Evolutionary conservation across 2,329 filamentous ascomycete species (phyloP).

Genomic region (Ustilaginoidea virens): DNA sequence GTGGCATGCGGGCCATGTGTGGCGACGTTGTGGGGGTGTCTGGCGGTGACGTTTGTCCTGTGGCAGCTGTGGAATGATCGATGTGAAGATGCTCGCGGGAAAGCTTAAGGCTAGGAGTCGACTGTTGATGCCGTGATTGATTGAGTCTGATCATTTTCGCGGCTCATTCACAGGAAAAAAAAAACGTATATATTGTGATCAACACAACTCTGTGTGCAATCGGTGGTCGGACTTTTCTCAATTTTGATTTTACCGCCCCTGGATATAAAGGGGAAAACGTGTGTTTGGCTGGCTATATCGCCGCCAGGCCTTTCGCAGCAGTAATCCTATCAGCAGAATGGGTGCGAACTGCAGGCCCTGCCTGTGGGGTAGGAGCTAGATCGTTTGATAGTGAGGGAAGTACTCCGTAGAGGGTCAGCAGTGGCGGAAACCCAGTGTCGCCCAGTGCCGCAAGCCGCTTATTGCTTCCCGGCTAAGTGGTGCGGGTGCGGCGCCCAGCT

Average conservation of each 20-base stretch:
- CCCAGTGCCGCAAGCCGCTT: too few species aligned
- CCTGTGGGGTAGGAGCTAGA: too few species aligned
- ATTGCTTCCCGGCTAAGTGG: too few species aligned
- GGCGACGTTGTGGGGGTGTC: conserved; percentile 28
- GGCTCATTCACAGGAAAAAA: conserved; percentile 1
- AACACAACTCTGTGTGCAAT: conserved; percentile 4
- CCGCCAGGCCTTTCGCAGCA: too few species aligned
- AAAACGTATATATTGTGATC: conserved; percentile 4
- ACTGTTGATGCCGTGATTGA: conserved; percentile 18
- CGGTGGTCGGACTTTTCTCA: conserved; percentile 2
- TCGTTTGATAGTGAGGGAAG: too few species aligned
- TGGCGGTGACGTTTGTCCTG: conserved; percentile 29
- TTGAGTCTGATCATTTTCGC: conserved; percentile 11
- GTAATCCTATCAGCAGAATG: too few species aligned
- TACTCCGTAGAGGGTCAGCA: too few species aligned
- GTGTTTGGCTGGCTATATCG: too few species aligned
- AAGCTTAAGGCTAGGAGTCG: conserved; percentile 26
- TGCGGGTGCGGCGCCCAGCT: too few species aligned
- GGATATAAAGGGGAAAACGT: not conserved
- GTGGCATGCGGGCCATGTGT: conserved; percentile 17
- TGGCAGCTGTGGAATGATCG: conserved; percentile 10
- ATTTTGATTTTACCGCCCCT: conserved; percentile 1
- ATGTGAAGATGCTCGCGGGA: conserved; percentile 13
- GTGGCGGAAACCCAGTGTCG: too few species aligned
- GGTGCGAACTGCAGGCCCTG: too few species aligned